Evolutionary conservation across 2,329 filamentous ascomycete species (phyloP), one percentile per base, ranked within the genome.

Genomic region (Sarocladium kiliense): DNA sequence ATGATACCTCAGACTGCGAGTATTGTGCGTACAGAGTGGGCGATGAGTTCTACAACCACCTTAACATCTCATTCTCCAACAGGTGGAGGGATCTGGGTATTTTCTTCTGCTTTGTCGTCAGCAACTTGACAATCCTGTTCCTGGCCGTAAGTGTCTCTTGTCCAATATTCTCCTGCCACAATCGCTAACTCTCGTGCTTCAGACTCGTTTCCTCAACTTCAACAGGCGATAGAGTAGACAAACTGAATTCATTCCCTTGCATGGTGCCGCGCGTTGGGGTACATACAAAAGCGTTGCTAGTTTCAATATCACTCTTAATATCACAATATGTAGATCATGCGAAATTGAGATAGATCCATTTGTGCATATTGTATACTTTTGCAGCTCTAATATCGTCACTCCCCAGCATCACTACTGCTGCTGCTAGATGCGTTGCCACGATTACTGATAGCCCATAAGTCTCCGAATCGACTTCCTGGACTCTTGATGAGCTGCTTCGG

Each of bases 51-150:
- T 95, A 89, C 66, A 66, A 74, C 54, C 77, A 82, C 0, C 77
- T 95, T 18, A 78, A 80, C 2, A 80, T 95, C 64, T 74, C 72
- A 2, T 96, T 86, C 63, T 73, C 74, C 42, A 71, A 88, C 60
- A 76, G 91, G 16, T 96, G 91, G 91, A 81, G 91, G 55, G 90
- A 96, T 62, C 57, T 94, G 56, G 91, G 90, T 1, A 95, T 96
- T 58, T 87, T 86, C 61, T 62, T 81, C 30, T 87, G 85, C 1
- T 96, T 91, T 65, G 79, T 95, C 54, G 89, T 72, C 14, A 91
- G 86, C 65, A 96, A 95, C 68, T 65, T 94, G 63, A 79, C 89
- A 26, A 80, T 84, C 58, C 64, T 84, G 27, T 73, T 81, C 54
- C 7, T 73, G 47, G 81, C 77, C 42, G 80, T 82, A 72, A 68